Base-by-base conservation (phyloP, 2,329 filamentous ascomycete species). In the Alternaria atra region DNA sequence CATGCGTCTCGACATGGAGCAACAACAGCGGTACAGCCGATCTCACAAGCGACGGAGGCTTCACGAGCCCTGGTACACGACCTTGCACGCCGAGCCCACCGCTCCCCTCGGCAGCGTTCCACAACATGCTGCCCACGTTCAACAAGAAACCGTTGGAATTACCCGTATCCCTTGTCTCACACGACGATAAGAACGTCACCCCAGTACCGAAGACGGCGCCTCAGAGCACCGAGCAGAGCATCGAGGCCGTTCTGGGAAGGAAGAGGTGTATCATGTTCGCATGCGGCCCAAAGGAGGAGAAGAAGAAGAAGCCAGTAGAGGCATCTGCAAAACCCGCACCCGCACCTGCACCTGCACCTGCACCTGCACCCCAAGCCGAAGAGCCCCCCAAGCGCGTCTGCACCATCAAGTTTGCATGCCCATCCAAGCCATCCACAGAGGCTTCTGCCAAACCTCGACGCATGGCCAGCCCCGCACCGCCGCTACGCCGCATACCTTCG, bases 191-290 rank as follows among this genome's bases (percentile, higher is more conserved):
- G 12, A 63, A 68, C 39, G 65, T 75, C 20, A 62, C 66, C 5
- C 73, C 73, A 13, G 46, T 72, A 1, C 69, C 75, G 10, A 76
- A 70, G 43, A 4, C 39, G 7, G 43, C 65, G 60, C 57, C 68
- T 59, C 44, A 74, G 71, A 37, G 65, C 17, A 84, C 83, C 57
- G 87, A 91, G 72, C 82, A 86, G 13, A 82, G 84, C 34, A 82
- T 90, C 1, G 89, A 90, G 73, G 86, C 85, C n/a, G 84, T 82
- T 10, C 80, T 89, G 52, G 90, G 89, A 50, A 91, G 92, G 73
- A 97, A 94, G 81, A 88, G 94, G 61, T 94, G 92, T 79, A 97
- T 98, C 69, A 94, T 91, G 61, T 98, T 98, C 77, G 93, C 93
- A 34, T 98, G 94, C 76, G 89, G 87, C 35, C 66, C 65, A 30